Base-by-base conservation (phyloP, 1,284 basidiomycete species). In the Sporisorium exsertum region DNA sequence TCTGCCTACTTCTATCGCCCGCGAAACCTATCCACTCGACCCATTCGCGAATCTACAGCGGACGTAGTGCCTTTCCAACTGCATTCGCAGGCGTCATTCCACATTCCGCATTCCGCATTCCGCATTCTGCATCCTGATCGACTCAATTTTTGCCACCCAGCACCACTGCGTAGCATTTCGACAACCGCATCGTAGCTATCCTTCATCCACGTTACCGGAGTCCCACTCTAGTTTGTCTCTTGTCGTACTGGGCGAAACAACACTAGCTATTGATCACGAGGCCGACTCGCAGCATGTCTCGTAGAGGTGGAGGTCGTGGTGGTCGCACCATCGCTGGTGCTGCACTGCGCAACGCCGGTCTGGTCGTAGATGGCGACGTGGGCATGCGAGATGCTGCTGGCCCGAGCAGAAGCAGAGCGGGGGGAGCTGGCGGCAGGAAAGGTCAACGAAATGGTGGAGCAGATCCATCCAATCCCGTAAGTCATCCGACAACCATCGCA, bases 331-430 rank as follows among this genome's bases (percentile, higher is more conserved):
- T 78, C 37, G 72, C 77, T 1, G 72, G 72, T 6, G 61, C 72
- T 43, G 77, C 77, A 8, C 56, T 78, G 20, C 72, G 77, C 26
- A 72, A 62, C 35, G 77, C 77, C 5, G 77, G 77, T 15, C 69
- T 78, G 12, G 63, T 73, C 1, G 46, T 29, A 5, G 77, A 78
- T 45, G 64, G 72, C 3, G 77, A 78, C 29, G 66, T 72, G 1
- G 70, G 74, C 15, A 77, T 77, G 74, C 62, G 70, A 2, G 74
- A 72, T 45, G 69, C 66, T 33, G 62, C 74, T 18, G 74, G 74
- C 2, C 74, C 74, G 13, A 77, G 70, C 24, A 64, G 74, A 15
- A 72, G 69, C 47, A 55, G 68, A 40, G 49, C 29, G 22, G 64
- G 64, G 33, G 69, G 63, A 46, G 52, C 47, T 13, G 65, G 59